Evolutionary conservation across 768 basidiomycete species (phyloP), one percentile per base, ranked within the genome.

Genomic region (Rhizopogon rudus): DNA sequence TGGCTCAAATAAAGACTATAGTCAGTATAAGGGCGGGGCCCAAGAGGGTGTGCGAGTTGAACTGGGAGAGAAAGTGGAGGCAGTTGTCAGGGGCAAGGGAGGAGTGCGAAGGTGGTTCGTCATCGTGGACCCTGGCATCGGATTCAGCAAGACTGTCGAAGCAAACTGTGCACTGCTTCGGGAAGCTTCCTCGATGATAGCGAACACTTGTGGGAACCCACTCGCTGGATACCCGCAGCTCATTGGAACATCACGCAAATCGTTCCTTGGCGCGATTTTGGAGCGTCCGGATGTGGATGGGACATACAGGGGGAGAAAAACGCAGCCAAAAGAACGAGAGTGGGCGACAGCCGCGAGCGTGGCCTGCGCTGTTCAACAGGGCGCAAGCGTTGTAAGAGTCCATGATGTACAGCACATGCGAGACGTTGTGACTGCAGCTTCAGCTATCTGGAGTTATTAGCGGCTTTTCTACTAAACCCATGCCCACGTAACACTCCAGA

Each of bases 101-200:
- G 91, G 93, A 0, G 71, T 98, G 9, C 77, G 91, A 54, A 73
- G 90, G 50, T 98, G 96, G 96, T 79, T 91, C 56, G 82, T 98
- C 58, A 79, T 98, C 51, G 79, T 87, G 25, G 97, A 98, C 72
- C 92, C 96, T 3, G 96, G 96, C 0, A 74, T 98, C 51, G 96
- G 97, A 35, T 99, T 98, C 68, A 96, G 94, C 70, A 98, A 98
- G 71, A 81, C 83, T 0, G 67, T 85, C 2, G 78, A 84, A 29
- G 91, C 80, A 5, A 95, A 96, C 69, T 60, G 93, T 35, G 75
- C 78, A 57, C 63, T 96, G 10, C 67, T 98, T 48, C 77, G 85
- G 9, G 61, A 78, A 37, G 75, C 74, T 50, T 77, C 65, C 17
- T 67, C 57, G 48, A 66, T 91, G 41, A 81, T 78, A 0, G 76